Base-by-base conservation (phyloP, 140 eudicot species). In the Oenanthe javanica region DNA sequence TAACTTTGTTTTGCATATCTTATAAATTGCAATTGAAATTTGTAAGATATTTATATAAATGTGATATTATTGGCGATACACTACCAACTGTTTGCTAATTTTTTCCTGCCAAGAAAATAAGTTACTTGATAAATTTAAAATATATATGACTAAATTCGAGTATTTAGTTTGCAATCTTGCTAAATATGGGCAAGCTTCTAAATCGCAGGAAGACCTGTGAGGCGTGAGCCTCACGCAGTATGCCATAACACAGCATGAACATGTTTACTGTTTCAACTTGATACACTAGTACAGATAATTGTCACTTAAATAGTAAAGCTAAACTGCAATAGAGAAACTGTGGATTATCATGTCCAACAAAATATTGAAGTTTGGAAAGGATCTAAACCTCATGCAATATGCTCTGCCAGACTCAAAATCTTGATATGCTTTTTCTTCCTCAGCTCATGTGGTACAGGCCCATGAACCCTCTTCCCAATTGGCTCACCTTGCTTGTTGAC, bases 401-500 rank as follows among this genome's bases (percentile, higher is more conserved):
- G 73, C 73, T 67, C 8, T 14, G 73, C 73, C 0, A 67, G 73
- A 67, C 73, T 67, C 42, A 67, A 31, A 67, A 67, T 67, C 21
- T 84, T 94, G 83, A 94, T 89, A 84, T 89, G 97, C 82, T 95
- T 92, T 84, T 88, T 91, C 87, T 92, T 90, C 88, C 97, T 89
- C 38, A 92, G 77, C 84, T 95, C 97, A 80, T 91, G 97, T 21
- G 97, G 97, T 50, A 92, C 97, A 6, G 97, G 99, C 66, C 99
- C 99, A 85, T 91, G 91, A 13, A 95, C 97, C 76, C 99, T 79
- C 31, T 96, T 95, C n/a, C 97, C 99, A 15, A 92, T 87, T 0
- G 99, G 99, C 79, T 92, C 93, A 16, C 92, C 97, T 82, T 92
- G 93, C 82, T 95, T 95, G 83, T 95, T 92, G 46, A 95, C 89